Evolutionary conservation across 768 basidiomycete genomes (phyloP).

Genomic region (Mycena galericulata): DNA sequence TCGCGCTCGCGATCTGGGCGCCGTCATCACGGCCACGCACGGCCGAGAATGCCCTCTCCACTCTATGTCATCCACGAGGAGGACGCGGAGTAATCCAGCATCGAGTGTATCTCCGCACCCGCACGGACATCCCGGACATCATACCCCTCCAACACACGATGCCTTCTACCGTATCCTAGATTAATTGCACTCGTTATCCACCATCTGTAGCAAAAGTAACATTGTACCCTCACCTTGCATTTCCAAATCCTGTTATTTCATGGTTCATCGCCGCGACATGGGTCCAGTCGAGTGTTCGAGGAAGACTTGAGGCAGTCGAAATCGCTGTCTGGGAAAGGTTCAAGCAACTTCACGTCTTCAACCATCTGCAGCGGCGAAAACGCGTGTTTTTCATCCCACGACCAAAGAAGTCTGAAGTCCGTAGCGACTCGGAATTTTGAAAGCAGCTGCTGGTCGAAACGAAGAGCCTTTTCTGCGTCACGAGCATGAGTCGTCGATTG

Average conservation of each 20-base stretch:
- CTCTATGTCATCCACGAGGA: conserved; percentile 35
- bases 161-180: neutral
- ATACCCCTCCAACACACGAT: neutral
- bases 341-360: neutral
- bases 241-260: too few species aligned
- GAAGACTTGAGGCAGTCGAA: too few species aligned
- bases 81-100: conserved; percentile 30
- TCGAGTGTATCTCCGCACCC: neutral
- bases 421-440: too few species aligned
- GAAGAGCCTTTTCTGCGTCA: too few species aligned
- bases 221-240: conserved; percentile 8
- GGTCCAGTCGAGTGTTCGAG: too few species aligned
- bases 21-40: conserved; percentile 19
- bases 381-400: too few species aligned
- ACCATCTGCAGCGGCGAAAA: too few species aligned
- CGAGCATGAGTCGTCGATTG: too few species aligned
- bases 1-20: conserved; percentile 30
- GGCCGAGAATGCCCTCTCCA: conserved; percentile 29
- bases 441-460: too few species aligned
- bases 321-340: neutral
- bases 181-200: conserved; percentile 17
- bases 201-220: conserved; percentile 25
- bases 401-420: too few species aligned
- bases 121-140: neutral
- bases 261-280: too few species aligned